Percentiles rank a stretch among this genome's conserved stretches.
phyloP scores from a whole-genome alignment of 2,329 filamentous ascomycete genomes.

The Penicillium sp. region DNA sequence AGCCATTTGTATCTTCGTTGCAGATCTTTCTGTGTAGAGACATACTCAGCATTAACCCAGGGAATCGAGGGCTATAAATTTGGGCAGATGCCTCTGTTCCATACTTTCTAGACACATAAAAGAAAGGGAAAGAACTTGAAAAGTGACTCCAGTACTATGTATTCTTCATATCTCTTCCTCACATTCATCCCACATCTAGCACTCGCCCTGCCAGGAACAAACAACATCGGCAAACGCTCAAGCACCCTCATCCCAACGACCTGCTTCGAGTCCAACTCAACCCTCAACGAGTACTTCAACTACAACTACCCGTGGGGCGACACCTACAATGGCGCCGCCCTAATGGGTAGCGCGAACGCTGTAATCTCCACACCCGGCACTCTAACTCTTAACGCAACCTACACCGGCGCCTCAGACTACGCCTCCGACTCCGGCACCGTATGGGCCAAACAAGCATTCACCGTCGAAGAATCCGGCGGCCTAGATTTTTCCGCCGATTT shows the following conservation, averaged over 20 bases:
- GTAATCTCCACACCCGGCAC: conserved; percentile 48
- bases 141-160: neutral
- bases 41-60: neutral
- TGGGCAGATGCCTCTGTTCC: neutral
- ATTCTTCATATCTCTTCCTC: conserved; percentile 2
- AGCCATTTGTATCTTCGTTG: neutral
- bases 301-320: conserved; percentile 60
- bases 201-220: conserved; percentile 1
- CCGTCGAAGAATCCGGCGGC: conserved; percentile 38
- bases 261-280: conserved; percentile 33
- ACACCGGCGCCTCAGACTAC: conserved; percentile 39
- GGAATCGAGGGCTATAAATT: neutral
- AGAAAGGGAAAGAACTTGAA: neutral
- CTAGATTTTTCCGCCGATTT: conserved; percentile 43
- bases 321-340: conserved; percentile 58
- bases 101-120: neutral
- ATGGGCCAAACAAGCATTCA: conserved; percentile 45
- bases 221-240: conserved; percentile 10
- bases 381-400: conserved; percentile 51
- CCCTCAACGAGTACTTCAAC: conserved; percentile 45
- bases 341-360: conserved; percentile 47
- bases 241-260: conserved; percentile 23
- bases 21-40: neutral
- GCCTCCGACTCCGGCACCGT: conserved; percentile 55
- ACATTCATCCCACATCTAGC: conserved; percentile 2